Evolutionary conservation across 176 grass and related monocot species (phyloP).

Genomic region (Aegilops bicornis): DNA sequence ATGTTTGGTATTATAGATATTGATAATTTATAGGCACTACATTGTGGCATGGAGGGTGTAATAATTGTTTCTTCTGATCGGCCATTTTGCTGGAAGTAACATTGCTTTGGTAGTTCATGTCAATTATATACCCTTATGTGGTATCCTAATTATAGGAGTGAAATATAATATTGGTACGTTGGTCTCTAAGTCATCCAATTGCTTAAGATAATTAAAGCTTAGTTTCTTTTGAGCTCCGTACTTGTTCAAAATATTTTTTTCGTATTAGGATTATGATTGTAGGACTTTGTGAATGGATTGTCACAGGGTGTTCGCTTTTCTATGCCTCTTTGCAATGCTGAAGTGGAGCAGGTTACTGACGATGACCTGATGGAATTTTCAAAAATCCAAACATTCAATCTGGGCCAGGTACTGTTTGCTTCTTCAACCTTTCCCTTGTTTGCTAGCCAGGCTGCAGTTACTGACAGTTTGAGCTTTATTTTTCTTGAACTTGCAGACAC

Average conservation of each 20-base stretch:
- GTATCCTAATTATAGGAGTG: not conserved
- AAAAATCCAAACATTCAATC: slow-evolving; percentile 79
- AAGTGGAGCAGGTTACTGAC: slow-evolving; percentile 76
- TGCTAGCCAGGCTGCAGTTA: not conserved
- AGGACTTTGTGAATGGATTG: slow-evolving; percentile 21
- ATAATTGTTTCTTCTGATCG: not conserved
- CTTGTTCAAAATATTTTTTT: not conserved
- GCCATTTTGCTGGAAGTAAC: not conserved
- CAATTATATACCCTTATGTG: not conserved
- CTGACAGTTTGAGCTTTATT: not conserved
- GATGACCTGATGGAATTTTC: slow-evolving; percentile 87
- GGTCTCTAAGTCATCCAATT: not conserved
- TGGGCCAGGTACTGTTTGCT: slow-evolving; percentile 68
- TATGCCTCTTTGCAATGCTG: slow-evolving; percentile 78
- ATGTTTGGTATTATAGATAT: no score
- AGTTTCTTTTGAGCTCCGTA: not conserved
- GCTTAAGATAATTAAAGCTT: not conserved
- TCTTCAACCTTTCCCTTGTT: not conserved
- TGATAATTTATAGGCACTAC: no score
- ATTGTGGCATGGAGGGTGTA: not conserved
- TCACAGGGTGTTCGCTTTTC: slow-evolving; percentile 65
- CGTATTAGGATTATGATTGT: slow-evolving; percentile 1
- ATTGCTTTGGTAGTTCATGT: slow-evolving; percentile 14
- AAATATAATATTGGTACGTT: not conserved
- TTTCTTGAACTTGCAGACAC: slow-evolving; percentile 46